phyloP scores from a whole-genome alignment of 2,329 filamentous ascomycete species.

The Sclerotinia nivalis region DNA sequence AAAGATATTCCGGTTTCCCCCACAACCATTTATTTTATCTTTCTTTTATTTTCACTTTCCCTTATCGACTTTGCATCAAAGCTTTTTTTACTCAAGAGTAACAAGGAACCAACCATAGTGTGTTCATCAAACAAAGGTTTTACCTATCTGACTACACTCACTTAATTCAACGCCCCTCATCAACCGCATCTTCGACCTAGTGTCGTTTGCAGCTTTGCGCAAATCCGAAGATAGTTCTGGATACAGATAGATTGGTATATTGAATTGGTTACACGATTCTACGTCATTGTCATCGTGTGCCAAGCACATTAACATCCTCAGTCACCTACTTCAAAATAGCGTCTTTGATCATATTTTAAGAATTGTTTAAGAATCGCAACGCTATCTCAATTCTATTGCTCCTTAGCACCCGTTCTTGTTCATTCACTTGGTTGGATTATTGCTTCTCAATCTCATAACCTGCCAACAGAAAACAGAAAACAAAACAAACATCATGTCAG shows the following conservation, averaged over 20 bases:
- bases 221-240: neutral
- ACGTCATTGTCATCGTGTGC: slow-evolving; percentile 13
- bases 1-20: slow-evolving; percentile 23
- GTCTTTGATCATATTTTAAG: neutral
- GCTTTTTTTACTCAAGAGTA: neutral
- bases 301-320: neutral
- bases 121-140: neutral
- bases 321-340: neutral
- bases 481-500: slow-evolving; percentile 23
- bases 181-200: neutral
- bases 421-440: neutral
- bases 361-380: neutral
- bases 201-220: neutral
- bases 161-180: neutral
- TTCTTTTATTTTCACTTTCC: neutral
- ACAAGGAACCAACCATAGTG: neutral
- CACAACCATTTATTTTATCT: slow-evolving; percentile 10
- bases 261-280: neutral
- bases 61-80: slow-evolving; percentile 16
- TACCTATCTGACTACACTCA: neutral
- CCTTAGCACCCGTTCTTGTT: neutral
- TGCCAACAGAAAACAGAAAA: neutral
- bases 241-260: neutral
- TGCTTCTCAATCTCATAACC: neutral
- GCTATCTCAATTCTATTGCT: neutral